Base-by-base conservation (phyloP, 768 basidiomycete species). In the Ramaria rubella region DNA sequence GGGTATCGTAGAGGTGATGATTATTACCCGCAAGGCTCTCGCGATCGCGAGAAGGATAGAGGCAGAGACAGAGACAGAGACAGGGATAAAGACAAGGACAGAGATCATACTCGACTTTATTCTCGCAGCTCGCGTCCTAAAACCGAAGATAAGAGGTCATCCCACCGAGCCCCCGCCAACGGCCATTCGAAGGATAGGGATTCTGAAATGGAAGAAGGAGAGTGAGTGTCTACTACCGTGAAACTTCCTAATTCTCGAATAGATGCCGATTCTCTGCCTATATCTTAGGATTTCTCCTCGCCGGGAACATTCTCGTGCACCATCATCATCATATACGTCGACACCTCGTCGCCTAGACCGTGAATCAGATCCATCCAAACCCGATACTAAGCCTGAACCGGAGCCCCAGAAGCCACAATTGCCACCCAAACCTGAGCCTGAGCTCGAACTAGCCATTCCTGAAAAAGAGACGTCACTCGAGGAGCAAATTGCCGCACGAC, bases 181-280 rank as follows among this genome's bases (percentile, higher is more conserved):
- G 44, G 43, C 4, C 15, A 31, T 29, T 36, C 43, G 43, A 56
- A 56, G 46, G 45, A 38, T 23, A 24, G 55, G 33, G 79, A 79
- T 52, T 80, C 81, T 12, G 89, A 90, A 62, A 86, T 72, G 68
- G 89, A 93, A 74, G 93, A 94, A 78, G 92, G 89, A 77, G 93
- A 95, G 91, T 94, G 72, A 87, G 93, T 93, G 63, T 75, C 69
- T 68, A 69, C 53, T 52, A 52, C 49, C 33, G 36, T 23, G n/a
- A n/a, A n/a, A n/a, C n/a, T 36, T 43, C 9, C 23, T 46, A 51
- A 60, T 51, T 55, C 40, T 17, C 46, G 33, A 44, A 49, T 60
- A 40, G 38, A 34, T 7, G 44, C 19, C 56, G 45, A 50, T 36
- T 60, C 53, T 64, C 45, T 62, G 58, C 38, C 31, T 56, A 40